phyloP scores from a whole-genome alignment of 495 filamentous ascomycete species.

The Podospora bellae-mahoneyi region DNA sequence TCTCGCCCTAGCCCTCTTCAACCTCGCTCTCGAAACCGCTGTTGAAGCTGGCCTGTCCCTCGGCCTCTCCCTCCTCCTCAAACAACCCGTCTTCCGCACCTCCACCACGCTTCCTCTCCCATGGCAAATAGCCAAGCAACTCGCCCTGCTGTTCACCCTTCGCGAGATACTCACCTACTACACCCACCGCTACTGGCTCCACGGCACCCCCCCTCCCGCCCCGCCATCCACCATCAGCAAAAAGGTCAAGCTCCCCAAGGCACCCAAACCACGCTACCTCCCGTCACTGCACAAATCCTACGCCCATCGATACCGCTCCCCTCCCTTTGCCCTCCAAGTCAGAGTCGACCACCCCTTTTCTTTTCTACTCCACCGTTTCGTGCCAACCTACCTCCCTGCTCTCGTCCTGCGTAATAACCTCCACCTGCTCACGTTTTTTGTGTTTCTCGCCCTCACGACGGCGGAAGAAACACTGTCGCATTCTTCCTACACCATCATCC shows the following conservation, averaged over 20 bases:
- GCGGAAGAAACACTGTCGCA: conserved; percentile 74
- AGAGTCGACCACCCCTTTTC: conserved; percentile 74
- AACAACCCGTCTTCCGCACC: conserved; percentile 41
- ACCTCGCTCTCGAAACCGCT: conserved; percentile 57
- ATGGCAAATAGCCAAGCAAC: conserved; percentile 58
- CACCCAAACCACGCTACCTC: conserved; percentile 26
- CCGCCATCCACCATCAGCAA: conserved; percentile 4
- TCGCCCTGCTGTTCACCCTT: conserved; percentile 56
- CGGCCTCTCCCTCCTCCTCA: conserved; percentile 29
- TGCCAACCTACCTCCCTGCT: conserved; percentile 71
- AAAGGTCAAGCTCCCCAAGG: conserved; percentile 4
- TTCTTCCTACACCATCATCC: conserved; percentile 73
- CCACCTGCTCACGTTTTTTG: conserved; percentile 76
- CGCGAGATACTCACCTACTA: conserved; percentile 64
- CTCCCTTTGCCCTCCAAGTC: conserved; percentile 62
- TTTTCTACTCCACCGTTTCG: conserved; percentile 63
- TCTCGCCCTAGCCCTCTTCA: conserved; percentile 57
- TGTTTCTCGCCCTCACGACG: conserved; percentile 64
- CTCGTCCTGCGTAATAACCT: conserved; percentile 56
- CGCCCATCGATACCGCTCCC: conserved; percentile 54
- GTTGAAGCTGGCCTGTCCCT: conserved; percentile 54
- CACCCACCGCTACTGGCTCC: conserved; percentile 69
- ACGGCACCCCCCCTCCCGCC: conserved; percentile 41
- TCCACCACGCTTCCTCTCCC: conserved; percentile 44
- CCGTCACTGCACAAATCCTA: conserved; percentile 53